A percentile compares a stretch with the other conserved stretches of the same genome.
Conservation (phyloP, 192 early-diverging fungal species). For the Gamsiella multidivaricata region DNA sequence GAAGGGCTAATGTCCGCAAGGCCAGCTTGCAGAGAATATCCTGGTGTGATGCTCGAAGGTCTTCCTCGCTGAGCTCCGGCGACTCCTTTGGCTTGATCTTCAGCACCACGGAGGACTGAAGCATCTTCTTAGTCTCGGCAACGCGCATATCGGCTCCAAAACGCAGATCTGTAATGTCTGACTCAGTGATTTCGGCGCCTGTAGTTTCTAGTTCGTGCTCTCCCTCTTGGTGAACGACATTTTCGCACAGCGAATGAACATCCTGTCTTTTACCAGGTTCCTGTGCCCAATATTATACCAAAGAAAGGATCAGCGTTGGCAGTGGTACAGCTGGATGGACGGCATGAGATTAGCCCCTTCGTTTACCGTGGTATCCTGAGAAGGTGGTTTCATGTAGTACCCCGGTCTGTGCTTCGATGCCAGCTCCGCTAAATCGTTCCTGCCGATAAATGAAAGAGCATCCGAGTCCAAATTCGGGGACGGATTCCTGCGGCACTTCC, state of each 20-base stretch:
- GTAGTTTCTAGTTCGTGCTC: constrained; percentile 32
- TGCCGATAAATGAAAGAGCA: constrained; percentile 66
- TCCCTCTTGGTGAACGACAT: constrained; percentile 36
- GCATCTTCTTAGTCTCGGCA: constrained; percentile 61
- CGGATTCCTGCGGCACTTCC: constrained; percentile 61
- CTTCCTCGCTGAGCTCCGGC: constrained; percentile 48
- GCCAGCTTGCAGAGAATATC: constrained; percentile 28
- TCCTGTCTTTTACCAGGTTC: constrained; percentile 17
- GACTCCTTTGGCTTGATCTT: constrained; percentile 20
- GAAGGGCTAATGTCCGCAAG: constrained; percentile 70
- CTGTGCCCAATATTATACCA: background rate
- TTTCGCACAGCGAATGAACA: constrained; percentile 26
- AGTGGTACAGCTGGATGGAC: background rate
- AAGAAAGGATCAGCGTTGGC: background rate
- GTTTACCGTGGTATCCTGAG: background rate
- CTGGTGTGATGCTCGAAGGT: constrained; percentile 12
- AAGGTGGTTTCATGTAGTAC: constrained; percentile 16
- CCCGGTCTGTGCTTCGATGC: constrained; percentile 18
- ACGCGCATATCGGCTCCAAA: constrained; percentile 67
- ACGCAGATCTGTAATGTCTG: constrained; percentile 64
- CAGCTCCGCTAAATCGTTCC: constrained; percentile 42
- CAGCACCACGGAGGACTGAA: constrained; percentile 56
- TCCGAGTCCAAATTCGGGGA: constrained; percentile 50
- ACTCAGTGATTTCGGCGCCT: constrained; percentile 51
- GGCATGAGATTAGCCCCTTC: background rate